These are phyloP conservation scores for Ceratobasidium sp. DNA, from an alignment of 1,284 basidiomycete genomes.

Conservation along the genomic window DNA sequence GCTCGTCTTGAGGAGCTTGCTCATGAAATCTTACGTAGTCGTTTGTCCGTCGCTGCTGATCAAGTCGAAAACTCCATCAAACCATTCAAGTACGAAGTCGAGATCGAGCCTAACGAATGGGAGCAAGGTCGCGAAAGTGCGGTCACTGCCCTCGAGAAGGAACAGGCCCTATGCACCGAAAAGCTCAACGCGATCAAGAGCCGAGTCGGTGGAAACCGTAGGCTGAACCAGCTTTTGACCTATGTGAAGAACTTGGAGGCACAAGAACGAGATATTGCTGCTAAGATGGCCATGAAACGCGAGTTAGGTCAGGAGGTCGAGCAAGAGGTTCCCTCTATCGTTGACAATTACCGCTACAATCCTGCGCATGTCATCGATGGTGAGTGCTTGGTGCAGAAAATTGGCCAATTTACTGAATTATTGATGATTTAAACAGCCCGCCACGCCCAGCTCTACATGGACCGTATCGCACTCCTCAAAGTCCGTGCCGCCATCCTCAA, in stretches of 20 bases:
- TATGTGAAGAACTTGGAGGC: slow-evolving; percentile 87
- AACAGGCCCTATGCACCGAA: slow-evolving; percentile 81
- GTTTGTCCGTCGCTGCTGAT: slow-evolving; percentile 90
- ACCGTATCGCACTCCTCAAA: slow-evolving; percentile 81
- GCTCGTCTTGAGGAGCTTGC: slow-evolving; percentile 91
- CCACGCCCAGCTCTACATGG: slow-evolving; percentile 85
- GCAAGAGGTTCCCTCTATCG: slow-evolving; percentile 53
- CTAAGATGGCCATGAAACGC: slow-evolving; percentile 50
- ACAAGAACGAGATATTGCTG: slow-evolving; percentile 72
- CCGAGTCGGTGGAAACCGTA: slow-evolving; percentile 82
- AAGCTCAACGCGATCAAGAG: slow-evolving; percentile 85
- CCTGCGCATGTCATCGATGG: slow-evolving; percentile 89
- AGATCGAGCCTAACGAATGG: slow-evolving; percentile 90
- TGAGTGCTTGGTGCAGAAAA: slow-evolving; percentile 51
- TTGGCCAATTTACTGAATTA: slow-evolving; percentile 32
- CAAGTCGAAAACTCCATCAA: slow-evolving; percentile 99
- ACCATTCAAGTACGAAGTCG: slow-evolving; percentile 96
- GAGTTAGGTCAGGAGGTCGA: slow-evolving; percentile 47
- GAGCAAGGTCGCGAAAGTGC: slow-evolving; percentile 78
- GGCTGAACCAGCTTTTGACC: slow-evolving; percentile 75
- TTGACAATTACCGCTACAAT: slow-evolving; percentile 85
- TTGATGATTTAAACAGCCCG: slow-evolving; percentile 64
- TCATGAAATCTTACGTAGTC: slow-evolving; percentile 88
- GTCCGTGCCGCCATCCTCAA: slow-evolving; percentile 82
- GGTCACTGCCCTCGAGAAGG: slow-evolving; percentile 80